Evolutionary conservation across 768 basidiomycete species (phyloP), one percentile per base, ranked within the genome.

Genomic region (Calvatia gigantea): DNA sequence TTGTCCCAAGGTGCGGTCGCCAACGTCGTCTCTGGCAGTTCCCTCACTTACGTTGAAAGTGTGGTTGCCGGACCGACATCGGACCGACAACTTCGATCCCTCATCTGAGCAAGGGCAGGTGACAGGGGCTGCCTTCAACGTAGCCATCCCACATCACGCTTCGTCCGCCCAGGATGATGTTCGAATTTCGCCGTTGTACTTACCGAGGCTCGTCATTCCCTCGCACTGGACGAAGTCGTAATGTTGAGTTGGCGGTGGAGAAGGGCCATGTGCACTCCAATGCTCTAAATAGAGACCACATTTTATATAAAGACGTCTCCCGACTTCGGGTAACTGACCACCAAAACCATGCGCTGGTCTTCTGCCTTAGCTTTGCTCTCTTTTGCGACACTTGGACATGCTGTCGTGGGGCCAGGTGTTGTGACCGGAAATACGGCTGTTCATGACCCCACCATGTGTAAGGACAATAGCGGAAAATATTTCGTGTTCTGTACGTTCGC

Each of bases 361-460:
- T 58, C 57, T 37, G 25, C 61, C 45, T 46, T 59, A 38, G 21
- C 56, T 28, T 43, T 61, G 9, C 46, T 66, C 37, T 54, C 60
- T 42, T 42, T 61, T 11, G 54, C 60, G 23, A 44, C 61, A 17
- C 49, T 60, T 28, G 61, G 58, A n/a, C 39, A 58, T 28, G 67
- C 70, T 32, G 64, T 70, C 12, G 69, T 72, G 5, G 73, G 71
- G 2, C 75, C 75, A 31, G 73, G 70, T 5, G 43, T 39, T 5
- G 75, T 76, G 27, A 73, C 73, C 1, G 73, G 75, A 19, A 70
- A 75, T 54, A 76, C 73, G 21, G 68, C 70, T 5, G 75, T 76
- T 3, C 76, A 77, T 58, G 78, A 80, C 58, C 78, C 78, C 2
- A 73, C 76, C 3, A 72, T 80, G 65, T 82, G 79, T 67, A 78